Evolutionary conservation across 352 stramenopile genomes (phyloP).

Genomic region (Pythium apleroticum): DNA sequence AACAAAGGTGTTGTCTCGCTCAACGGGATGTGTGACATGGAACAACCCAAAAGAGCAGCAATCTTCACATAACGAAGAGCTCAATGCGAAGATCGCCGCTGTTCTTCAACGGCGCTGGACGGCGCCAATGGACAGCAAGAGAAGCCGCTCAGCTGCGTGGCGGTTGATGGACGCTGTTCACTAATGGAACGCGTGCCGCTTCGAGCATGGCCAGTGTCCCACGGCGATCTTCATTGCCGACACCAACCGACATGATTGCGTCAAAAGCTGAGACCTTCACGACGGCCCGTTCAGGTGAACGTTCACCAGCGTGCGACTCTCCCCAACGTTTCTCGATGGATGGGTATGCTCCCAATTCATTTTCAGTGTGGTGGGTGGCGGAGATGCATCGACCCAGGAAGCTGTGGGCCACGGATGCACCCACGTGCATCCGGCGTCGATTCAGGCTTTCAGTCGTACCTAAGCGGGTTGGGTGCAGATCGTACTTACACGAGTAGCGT

Average conservation of each 20-base stretch:
- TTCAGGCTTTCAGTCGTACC: not conserved
- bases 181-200: not conserved
- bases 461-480: not conserved
- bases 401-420: not conserved
- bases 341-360: not conserved
- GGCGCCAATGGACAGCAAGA: not conserved
- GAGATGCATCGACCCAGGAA: not conserved
- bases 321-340: not conserved
- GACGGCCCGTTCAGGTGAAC: not conserved
- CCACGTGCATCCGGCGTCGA: not conserved
- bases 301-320: not conserved
- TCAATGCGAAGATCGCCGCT: not conserved
- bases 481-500: not conserved
- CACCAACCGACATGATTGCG: not conserved
- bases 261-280: not conserved
- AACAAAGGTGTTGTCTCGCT: conserved; percentile 1
- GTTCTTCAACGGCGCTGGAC: not conserved
- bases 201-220: not conserved
- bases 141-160: not conserved
- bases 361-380: not conserved
- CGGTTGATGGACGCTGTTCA: not conserved
- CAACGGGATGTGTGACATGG: conserved; percentile 6
- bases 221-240: not conserved
- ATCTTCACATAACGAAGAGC: not conserved
- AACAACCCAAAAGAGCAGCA: not conserved